Evolutionary conservation across 345 rosid genomes (phyloP).

Genomic region (Lepidium aucheri): DNA sequence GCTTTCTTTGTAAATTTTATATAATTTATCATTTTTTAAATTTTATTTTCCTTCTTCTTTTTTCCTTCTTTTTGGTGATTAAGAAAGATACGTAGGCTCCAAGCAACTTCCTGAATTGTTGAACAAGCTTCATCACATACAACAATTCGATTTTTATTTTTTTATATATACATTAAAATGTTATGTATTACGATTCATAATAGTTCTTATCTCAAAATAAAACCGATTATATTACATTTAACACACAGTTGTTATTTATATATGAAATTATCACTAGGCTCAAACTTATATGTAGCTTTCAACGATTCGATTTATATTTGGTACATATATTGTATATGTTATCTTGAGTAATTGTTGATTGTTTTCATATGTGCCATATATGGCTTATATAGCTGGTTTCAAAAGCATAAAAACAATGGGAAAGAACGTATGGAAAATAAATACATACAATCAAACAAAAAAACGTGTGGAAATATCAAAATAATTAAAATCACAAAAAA

Average conservation of each 20-base stretch:
- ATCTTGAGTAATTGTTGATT: neutral
- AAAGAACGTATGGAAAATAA: neutral
- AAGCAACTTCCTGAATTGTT: slow-evolving; percentile 53
- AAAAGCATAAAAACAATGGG: neutral
- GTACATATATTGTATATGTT: too few species aligned
- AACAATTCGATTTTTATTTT: slow-evolving; percentile 4
- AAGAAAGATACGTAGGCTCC: slow-evolving; percentile 62
- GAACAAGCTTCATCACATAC: slow-evolving; percentile 41
- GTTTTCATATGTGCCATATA: neutral
- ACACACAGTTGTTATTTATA: neutral
- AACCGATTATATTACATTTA: neutral
- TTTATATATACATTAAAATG: neutral
- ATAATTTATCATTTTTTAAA: slow-evolving; percentile 1
- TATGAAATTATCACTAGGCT: too few species aligned
- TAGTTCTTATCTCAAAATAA: neutral
- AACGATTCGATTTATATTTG: neutral
- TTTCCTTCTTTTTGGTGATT: slow-evolving; percentile 25
- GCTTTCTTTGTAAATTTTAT: neutral
- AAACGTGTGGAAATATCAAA: slow-evolving; percentile 13
- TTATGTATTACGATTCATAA: neutral
- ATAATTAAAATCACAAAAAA: slow-evolving; percentile 5
- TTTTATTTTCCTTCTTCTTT: neutral
- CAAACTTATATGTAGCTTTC: neutral
- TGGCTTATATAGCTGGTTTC: neutral
- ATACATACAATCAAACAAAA: neutral